These are phyloP conservation scores for Podospora bellae-mahoneyi DNA, from an alignment of 495 filamentous ascomycete genomes.

Conservation along the genomic window DNA sequence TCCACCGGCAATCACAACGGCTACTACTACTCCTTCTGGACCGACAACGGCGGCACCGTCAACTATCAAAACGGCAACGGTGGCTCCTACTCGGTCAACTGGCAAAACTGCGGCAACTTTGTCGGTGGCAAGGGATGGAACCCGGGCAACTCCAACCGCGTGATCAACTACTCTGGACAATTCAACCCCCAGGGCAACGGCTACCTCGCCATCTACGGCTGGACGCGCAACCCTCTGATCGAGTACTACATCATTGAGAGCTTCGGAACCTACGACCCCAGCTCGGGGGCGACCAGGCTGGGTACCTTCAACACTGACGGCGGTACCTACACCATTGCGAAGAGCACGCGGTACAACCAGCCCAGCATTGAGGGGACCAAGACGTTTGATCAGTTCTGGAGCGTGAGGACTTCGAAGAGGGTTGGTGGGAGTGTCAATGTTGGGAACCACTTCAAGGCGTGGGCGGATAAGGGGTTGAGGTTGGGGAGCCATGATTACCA, in stretches of 20 bases:
- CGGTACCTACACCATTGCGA: slow-evolving; percentile 61
- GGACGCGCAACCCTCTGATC: slow-evolving; percentile 54
- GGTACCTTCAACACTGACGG: slow-evolving; percentile 60
- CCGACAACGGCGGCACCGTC: slow-evolving; percentile 52
- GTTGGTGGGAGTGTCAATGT: slow-evolving; percentile 45
- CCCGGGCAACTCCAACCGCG: slow-evolving; percentile 39
- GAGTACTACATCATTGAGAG: slow-evolving; percentile 62
- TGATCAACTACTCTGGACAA: slow-evolving; percentile 52
- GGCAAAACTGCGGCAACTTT: slow-evolving; percentile 55
- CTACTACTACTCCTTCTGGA: slow-evolving; percentile 62
- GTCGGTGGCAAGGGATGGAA: slow-evolving; percentile 64
- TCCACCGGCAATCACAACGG: slow-evolving; percentile 52
- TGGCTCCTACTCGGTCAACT: slow-evolving; percentile 53
- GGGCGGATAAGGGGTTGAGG: slow-evolving; percentile 46
- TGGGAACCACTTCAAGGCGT: slow-evolving; percentile 59
- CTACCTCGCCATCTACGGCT: slow-evolving; percentile 60
- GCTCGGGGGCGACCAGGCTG: slow-evolving; percentile 43
- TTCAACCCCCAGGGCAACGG: slow-evolving; percentile 51
- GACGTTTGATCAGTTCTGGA: slow-evolving; percentile 60
- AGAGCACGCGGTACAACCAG: slow-evolving; percentile 56
- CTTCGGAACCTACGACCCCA: slow-evolving; percentile 56
- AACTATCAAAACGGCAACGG: slow-evolving; percentile 53
- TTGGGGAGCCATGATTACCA: slow-evolving; percentile 56
- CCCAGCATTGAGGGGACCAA: slow-evolving; percentile 54
- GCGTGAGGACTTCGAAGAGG: slow-evolving; percentile 45